Percentiles rank a stretch among this genome's conserved stretches.
These are phyloP conservation scores for Colletotrichum sp. DNA, from an alignment of 2,329 filamentous ascomycete species.

Conservation along the genomic window DNA sequence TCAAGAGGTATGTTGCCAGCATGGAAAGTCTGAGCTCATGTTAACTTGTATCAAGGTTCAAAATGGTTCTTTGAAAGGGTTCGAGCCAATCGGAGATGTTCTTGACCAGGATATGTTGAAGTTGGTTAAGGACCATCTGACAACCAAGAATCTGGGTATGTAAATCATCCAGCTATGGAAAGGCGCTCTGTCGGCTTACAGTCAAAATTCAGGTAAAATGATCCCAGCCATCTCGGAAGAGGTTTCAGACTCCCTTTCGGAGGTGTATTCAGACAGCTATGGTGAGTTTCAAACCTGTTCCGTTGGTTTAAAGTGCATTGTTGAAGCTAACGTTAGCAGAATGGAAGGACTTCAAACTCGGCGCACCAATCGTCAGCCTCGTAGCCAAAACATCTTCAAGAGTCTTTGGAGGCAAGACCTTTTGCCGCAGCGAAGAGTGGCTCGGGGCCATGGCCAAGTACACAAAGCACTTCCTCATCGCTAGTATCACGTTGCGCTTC, in stretches of 20 bases:
- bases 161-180: neutral
- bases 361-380: neutral
- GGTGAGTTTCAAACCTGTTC: fast-evolving
- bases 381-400: neutral
- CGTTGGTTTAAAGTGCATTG: neutral
- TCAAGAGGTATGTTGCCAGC: neutral
- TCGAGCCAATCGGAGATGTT: neutral
- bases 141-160: neutral
- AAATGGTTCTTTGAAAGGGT: neutral
- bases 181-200: neutral
- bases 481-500: neutral
- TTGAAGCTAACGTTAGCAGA: neutral
- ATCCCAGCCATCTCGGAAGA: neutral
- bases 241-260: neutral
- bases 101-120: neutral
- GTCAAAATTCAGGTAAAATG: neutral
- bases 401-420: neutral
- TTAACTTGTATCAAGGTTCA: neutral
- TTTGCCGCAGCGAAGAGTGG: neutral
- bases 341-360: neutral
- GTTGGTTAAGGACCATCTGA: neutral
- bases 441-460: neutral
- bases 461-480: neutral
- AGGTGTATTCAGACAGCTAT: neutral
- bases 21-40: neutral